Evolutionary conservation across 169 alveolate genomes (phyloP).

Genomic region (Cryptosporidium meleagridis): DNA sequence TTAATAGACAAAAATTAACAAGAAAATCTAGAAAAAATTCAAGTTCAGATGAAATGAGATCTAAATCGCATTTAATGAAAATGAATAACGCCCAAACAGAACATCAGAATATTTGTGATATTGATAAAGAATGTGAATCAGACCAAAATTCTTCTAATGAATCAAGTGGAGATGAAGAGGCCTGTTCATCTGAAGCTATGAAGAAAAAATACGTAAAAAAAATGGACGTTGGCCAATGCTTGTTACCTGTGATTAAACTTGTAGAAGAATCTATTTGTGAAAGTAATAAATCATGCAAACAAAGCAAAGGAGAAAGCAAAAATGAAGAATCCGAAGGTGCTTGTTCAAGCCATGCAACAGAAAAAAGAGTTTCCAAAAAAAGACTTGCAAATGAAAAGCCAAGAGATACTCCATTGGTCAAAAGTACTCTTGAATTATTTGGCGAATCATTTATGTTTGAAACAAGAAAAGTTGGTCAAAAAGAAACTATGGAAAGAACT

Average conservation of each 20-base stretch:
- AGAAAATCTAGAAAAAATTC: background rate
- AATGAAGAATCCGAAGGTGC: background rate
- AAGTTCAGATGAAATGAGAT: background rate
- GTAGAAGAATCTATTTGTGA: background rate
- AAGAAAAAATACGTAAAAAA: background rate
- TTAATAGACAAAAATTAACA: background rate
- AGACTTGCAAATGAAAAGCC: conserved; percentile 2
- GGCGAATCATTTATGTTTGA: background rate
- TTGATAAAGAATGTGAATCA: background rate
- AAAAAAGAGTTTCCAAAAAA: background rate
- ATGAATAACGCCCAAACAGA: too few relatives aligned
- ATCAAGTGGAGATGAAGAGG: background rate
- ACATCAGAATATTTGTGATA: background rate
- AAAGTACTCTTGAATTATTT: background rate
- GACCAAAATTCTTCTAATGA: background rate
- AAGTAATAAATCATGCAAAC: background rate
- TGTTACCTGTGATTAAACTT: background rate
- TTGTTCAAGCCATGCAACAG: background rate
- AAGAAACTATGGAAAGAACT: too few relatives aligned
- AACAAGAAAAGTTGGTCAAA: background rate
- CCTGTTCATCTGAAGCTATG: background rate
- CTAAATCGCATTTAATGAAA: background rate
- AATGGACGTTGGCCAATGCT: background rate
- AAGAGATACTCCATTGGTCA: background rate
- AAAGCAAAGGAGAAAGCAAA: background rate